phyloP scores from a whole-genome alignment of 495 filamentous ascomycete genomes.

The Trichoderma orchidacearum region DNA sequence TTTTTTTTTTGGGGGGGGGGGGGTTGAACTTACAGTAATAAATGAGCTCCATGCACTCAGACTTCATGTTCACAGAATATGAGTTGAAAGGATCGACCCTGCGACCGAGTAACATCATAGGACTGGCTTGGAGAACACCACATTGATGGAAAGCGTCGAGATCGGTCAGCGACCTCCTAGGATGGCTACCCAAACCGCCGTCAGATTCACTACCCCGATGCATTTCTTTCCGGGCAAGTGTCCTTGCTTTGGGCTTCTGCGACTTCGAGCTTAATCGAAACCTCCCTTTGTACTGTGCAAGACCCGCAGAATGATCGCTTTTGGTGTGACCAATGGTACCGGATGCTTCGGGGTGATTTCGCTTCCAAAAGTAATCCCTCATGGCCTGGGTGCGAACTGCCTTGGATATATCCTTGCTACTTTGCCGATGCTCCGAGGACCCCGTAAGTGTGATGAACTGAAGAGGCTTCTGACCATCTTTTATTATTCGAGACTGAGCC shows the following conservation, averaged over 20 bases:
- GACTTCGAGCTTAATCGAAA: background rate
- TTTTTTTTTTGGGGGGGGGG: no score
- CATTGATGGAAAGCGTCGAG: background rate
- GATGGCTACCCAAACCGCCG: background rate
- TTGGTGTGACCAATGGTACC: background rate
- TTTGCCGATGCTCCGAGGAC: background rate
- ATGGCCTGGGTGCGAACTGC: background rate
- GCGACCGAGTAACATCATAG: background rate
- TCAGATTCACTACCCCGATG: background rate
- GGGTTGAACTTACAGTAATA: background rate
- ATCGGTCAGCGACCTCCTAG: background rate
- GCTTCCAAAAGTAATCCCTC: background rate
- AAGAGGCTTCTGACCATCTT: no score
- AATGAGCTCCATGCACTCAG: background rate
- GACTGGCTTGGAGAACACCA: background rate
- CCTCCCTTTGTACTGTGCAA: background rate
- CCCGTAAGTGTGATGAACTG: background rate
- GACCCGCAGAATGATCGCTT: background rate
- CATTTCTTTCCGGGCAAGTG: background rate
- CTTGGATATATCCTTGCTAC: background rate
- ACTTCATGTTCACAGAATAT: background rate
- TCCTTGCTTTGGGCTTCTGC: background rate
- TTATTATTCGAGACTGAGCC: no score
- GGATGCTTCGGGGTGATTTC: background rate
- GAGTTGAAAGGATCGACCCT: background rate